Base-by-base conservation (phyloP, 306 rosid genomes). In the Begonia masoniana region DNA sequence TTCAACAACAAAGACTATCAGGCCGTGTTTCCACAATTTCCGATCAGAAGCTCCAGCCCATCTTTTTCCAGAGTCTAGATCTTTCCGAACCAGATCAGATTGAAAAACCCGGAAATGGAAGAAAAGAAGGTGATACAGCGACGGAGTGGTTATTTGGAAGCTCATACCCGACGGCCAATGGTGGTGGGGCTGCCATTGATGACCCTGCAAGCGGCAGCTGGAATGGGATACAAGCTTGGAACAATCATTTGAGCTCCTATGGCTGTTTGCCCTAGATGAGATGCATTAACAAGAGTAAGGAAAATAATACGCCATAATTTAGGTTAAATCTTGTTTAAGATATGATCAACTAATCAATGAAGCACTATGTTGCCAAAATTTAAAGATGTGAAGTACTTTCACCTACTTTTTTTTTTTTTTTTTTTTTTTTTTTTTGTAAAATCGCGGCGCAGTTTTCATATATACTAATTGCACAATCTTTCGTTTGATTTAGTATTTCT, bases 111-210 rank as follows among this genome's bases (percentile, higher is more conserved):
- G 55, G 13, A 41, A 48, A 2, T 14, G 47, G 52, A 13, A 76
- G 79, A 67, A 74, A 61, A 63, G 74, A 66, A 55, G 71, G 62
- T 6, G 26, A 80, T 15, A 41, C 66, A 3, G 75, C 81, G 2
- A 83, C 81, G 0, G 92, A 86, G 72, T 91, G 97, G 97, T 91
- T 85, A 60, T 91, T 91, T 59, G 94, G 94, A 35, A 75, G 76
- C 54, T 76, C 83, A 50, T 76, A 69, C 7, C 76, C 81, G 39
- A 72, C 83, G 5, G 63, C 87, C 5, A 68, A 74, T 12, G 65
- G 69, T 12, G 62, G 74, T 12, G 59, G 67, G 51, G 76, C 48
- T 69, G 61, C 17, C 61, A 77, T 15, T 53, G 73, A 62, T 54
- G 79, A 81, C 66, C 63, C 26, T 41, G 52, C 50, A 15, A 65